These are phyloP conservation scores for Alternaria triticimaculans DNA, from an alignment of 2,329 filamentous ascomycete species.

Conservation along the genomic window DNA sequence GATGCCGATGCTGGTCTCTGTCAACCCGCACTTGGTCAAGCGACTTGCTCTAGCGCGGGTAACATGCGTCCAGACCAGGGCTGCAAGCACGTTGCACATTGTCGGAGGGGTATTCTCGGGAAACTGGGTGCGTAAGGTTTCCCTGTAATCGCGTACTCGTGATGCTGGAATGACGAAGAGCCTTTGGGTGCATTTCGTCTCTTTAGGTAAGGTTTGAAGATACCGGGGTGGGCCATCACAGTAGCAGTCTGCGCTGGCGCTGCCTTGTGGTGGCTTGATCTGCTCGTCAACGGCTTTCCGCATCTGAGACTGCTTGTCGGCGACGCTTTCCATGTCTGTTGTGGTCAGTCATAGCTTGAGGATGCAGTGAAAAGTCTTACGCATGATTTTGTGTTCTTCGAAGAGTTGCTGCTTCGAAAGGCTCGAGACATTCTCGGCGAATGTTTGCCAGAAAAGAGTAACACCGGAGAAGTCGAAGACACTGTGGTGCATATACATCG, in stretches of 20 bases:
- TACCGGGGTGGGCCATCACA: constrained; percentile 35
- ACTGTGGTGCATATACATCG: constrained; percentile 43
- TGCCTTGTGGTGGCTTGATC: constrained; percentile 6
- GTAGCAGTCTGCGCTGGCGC: constrained; percentile 34
- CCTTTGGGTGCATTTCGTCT: constrained; percentile 34
- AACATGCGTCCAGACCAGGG: constrained; percentile 46
- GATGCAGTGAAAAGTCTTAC: constrained; percentile 11
- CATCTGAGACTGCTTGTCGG: constrained; percentile 31
- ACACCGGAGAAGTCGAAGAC: constrained; percentile 43
- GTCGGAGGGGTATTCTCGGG: constrained; percentile 27
- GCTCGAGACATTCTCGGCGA: constrained; percentile 32
- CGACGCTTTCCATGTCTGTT: constrained; percentile 24
- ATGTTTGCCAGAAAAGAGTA: constrained; percentile 34
- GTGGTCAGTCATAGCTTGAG: constrained; percentile 16
- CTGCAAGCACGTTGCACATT: constrained; percentile 43
- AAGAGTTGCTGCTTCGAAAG: constrained; percentile 22
- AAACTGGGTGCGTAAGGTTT: constrained; percentile 28
- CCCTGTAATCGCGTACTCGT: constrained; percentile 35
- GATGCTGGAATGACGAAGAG: constrained; percentile 39
- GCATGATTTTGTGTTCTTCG: constrained; percentile 11
- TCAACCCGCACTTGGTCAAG: constrained; percentile 22
- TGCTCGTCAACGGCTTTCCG: constrained; percentile 32
- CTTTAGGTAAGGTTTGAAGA: constrained; percentile 31
- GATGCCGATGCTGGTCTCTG: constrained; percentile 37
- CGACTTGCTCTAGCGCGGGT: constrained; percentile 40